Evolutionary conservation across 768 basidiomycete species (phyloP), one percentile per base, ranked within the genome.

Genomic region (Tricholoma hemisulphureum): DNA sequence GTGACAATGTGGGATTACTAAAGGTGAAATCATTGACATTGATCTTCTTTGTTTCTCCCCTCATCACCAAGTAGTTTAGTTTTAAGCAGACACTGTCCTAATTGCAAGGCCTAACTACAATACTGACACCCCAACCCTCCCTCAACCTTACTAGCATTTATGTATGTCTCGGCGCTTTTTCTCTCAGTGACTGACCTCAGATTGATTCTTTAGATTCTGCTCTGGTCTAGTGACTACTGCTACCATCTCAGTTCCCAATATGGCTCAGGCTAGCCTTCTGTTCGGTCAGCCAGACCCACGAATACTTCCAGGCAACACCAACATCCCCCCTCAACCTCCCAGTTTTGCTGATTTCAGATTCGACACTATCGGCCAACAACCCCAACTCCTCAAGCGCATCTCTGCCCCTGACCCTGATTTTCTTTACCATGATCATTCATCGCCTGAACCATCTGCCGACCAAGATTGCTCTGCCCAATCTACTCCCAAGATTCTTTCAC

Each of bases 381-480:
- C 85, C 0, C 69, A 73, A 13, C 71, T 87, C 18, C 73, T 87
- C 24, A 77, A 74, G 59, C 81, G 86, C 21, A 72, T 87, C 32
- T 75, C 80, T 29, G 65, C 67, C 35, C 65, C 72, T 2, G 65
- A 71, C 41, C 64, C 71, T 21, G 68, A 69, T 41, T 46, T 61
- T 2, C 48, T 54, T 4, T 73, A 75, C 53, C 68, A 65, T 14
- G 58, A 55, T 24, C 49, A 18, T 10, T 58, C 62, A 35, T 61
- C 65, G 24, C 65, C 63, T 29, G 65, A 70, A 29, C 63, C 66
- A 26, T 53, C 64, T n/a, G 53, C 49, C 18, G 66, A 68, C 26
- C 59, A 55, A 9, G 51, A 54, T 39, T 57, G 62, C 26, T 59
- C 55, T 18, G 58, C 63, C 1, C 26, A 50, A 4, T 29, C 43